Evolutionary conservation across 1,284 basidiomycete species (phyloP), one percentile per base, ranked within the genome.

Genomic region (Ustilago cynodontis): DNA sequence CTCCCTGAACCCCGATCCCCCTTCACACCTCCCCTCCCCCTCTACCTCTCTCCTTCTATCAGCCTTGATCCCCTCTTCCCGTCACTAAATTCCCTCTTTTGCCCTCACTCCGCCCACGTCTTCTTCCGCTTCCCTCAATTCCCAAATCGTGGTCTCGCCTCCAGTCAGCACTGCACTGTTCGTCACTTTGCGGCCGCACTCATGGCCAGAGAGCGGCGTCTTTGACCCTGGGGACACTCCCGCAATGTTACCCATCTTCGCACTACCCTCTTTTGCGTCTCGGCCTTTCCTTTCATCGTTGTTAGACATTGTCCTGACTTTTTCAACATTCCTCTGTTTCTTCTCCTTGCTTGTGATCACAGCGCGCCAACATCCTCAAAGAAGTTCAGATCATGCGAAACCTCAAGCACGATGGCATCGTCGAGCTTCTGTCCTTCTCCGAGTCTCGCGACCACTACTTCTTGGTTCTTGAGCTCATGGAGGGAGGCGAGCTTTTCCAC

Each of bases 381-480:
- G 97, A 99, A 90, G 97, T 99, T 6, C 95, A 98, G 87, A 99
- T 99, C 82, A 99, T 99, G 97, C 93, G 96, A 35, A 94, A 94
- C 24, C 92, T 92, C 70, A 92, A 92, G 78, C 95, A 99, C 85
- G 91, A 93, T 8, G 90, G 92, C 33, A 93, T 99, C 79, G 92
- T 99, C 93, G 74, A 80, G 29, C 78, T 86, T 4, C 39, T 84
- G 10, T 80, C 80, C 13, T 85, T 84, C 65, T 77, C 92, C 70
- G 97, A 99, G 87, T 94, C 94, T 18, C 89, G 90, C 29, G 95
- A 99, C 79, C 90, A 97, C 85, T 99, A 98, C 87, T 99, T 95
- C 87, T 89, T 99, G 29, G 91, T 98, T 11, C 89, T 99, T 60
- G 97, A 99, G 88, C 88, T 87, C 43, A 67, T 85, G 54, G 78